Evolutionary conservation across 108 stramenopile species (phyloP), one percentile per base, ranked within the genome.

Genomic region (Schizochytrium sp.): DNA sequence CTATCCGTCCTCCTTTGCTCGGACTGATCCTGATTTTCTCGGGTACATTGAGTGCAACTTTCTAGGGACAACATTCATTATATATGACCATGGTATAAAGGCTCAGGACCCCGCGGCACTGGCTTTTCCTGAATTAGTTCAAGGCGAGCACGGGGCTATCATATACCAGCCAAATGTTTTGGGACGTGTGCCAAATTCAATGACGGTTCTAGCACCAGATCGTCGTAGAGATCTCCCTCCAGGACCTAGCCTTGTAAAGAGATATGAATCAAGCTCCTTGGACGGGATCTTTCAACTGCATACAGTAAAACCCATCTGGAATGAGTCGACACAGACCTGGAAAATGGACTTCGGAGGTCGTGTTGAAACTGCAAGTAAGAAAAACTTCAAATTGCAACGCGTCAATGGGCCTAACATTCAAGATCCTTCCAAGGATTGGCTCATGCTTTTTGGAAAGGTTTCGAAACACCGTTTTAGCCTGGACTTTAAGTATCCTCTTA

Each of bases 281-380:
- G n/a, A 83, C 7, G 76, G 76, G 2, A 13, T 83, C 47, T 38
- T 88, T 17, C 4, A 56, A 13, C 50, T 90, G 17, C 64, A 45
- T 3, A 88, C 88, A 38, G 55, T 57, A 13, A 61, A 88, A 61
- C 90, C 90, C 2, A 42, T 42, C 2, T 90, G 90, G 90, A 88
- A 58, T 50, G 56, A 46, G 40, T 46, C 50, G 15, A 57, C 61
- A 42, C 41, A 76, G 15, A 42, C 72, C 10, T 90, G 90, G 90
- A 88, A 88, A 12, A 90, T 90, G 90, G 90, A 90, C 72, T 90
- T 90, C 46, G 57, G 61, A n/a, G 88, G 88, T 13, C 64, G 90
- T 56, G 90, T 72, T 46, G 88, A 87, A 72, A 57, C 73, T 4
- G 69, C 90, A 2, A 55, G 49, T 72, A 90, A 90, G 90, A 90